Base-by-base conservation (phyloP, 768 basidiomycete genomes). In the Pholiota microspora region DNA sequence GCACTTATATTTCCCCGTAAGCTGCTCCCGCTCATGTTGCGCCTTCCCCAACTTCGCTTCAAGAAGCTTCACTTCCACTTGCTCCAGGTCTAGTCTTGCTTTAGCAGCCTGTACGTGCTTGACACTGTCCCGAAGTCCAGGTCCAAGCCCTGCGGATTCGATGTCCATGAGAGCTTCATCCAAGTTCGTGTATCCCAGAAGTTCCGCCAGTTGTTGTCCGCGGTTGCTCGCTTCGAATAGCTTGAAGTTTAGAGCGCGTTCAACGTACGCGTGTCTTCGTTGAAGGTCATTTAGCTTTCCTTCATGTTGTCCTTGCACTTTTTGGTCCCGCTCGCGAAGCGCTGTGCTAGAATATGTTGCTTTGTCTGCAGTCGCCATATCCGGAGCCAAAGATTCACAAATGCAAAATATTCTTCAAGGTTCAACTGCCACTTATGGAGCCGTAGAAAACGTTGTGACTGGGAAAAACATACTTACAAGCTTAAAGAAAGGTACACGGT, bases 161-260 rank as follows among this genome's bases (percentile, higher is more conserved):
- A 80, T 64, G 7, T 66, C 63, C 6, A 71, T 64, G 51, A 79
- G 74, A 0, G 78, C 77, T 27, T 80, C 78, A 8, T 65, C 67
- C 2, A 79, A 60, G 45, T 74, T 69, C 2, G 63, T 57, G 56
- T 78, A 82, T 0, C 80, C 82, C 40, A 84, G 69, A 1, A 65
- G 65, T 6, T 63, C 58, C 0, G 77, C 79, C 2, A 82, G 67
- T 15, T 69, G 66, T 13, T 72, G 61, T 0, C 68, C 71, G 1
- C 75, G 69, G 10, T 76, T 68, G 8, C 68, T 55, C 0, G 65
- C 64, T 8, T 76, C 74, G 46, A 72, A 78, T 7, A 76, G 57
- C 46, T 69, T 59, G 36, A 63, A 53, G 48, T 68, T 69, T 8
- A 42, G 16, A 16, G 6, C 23, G 21, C 40, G 40, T 23, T 42